phyloP scores from a whole-genome alignment of 2,329 filamentous ascomycete genomes.

The Atkinsonella texensis region DNA sequence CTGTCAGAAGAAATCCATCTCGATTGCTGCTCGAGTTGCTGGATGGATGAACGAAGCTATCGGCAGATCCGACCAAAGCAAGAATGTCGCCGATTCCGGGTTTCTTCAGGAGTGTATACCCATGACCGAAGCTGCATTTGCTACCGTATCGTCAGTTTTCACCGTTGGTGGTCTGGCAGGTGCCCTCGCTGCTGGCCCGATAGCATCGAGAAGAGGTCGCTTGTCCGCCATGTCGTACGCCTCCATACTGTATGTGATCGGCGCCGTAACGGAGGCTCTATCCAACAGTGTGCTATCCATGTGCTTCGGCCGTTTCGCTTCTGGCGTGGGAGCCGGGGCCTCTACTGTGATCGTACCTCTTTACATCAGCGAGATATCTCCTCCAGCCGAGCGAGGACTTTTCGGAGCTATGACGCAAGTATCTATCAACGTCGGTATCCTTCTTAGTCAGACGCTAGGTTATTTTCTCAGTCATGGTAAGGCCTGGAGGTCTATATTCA shows the following conservation, averaged over 20 bases:
- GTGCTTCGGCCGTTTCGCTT: constrained; percentile 62
- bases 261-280: constrained; percentile 64
- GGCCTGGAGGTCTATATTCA: constrained; percentile 77
- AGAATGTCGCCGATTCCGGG: constrained; percentile 10
- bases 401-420: constrained; percentile 83
- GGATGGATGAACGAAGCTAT: constrained; percentile 16
- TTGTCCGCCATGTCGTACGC: constrained; percentile 66
- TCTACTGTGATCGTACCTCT: constrained; percentile 87
- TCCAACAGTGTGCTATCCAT: constrained; percentile 56
- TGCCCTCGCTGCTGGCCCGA: constrained; percentile 65
- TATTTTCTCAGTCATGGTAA: constrained; percentile 73
- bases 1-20: constrained; percentile 50
- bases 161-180: constrained; percentile 80
- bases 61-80: constrained; percentile 11
- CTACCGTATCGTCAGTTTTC: constrained; percentile 79
- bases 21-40: constrained; percentile 16
- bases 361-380: constrained; percentile 87
- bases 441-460: constrained; percentile 71
- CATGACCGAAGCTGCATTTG: constrained; percentile 74
- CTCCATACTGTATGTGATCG: constrained; percentile 62
- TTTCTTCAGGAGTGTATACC: constrained; percentile 67
- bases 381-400: constrained; percentile 59
- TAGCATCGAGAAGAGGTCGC: constrained; percentile 68
- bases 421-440: constrained; percentile 83
- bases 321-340: constrained; percentile 75